A percentile compares a stretch with the other conserved stretches of the same genome.
These are phyloP conservation scores for Nitzschia putrida DNA, from an alignment of 108 stramenopile genomes.

Conservation along the genomic window DNA sequence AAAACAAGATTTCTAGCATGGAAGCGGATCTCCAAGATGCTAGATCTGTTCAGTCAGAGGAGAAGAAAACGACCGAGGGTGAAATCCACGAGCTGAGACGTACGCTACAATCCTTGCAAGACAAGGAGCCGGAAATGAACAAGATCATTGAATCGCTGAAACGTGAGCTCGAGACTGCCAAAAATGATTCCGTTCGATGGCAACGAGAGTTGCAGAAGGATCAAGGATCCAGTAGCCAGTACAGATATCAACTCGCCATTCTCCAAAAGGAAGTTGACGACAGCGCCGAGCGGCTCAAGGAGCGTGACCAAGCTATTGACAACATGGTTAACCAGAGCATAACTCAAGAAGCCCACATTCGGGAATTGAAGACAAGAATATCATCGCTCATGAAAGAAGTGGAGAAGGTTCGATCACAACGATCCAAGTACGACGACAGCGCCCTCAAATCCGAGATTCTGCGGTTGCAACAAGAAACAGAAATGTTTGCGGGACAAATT, in stretches of 20 bases:
- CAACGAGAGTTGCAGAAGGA: constrained; percentile 29
- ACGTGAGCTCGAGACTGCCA: constrained; percentile 37
- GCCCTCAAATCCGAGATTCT: constrained; percentile 43
- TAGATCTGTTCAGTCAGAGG: constrained; percentile 31
- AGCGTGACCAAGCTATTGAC: constrained; percentile 44
- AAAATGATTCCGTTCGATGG: constrained; percentile 38
- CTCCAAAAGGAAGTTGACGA: constrained; percentile 44
- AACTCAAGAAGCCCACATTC: constrained; percentile 48
- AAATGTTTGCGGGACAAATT: constrained; percentile 86
- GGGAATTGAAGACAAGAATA: constrained; percentile 31
- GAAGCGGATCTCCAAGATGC: constrained; percentile 45
- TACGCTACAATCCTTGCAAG: not conserved
- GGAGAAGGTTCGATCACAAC: constrained; percentile 1
- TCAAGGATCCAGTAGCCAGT: constrained; percentile 11
- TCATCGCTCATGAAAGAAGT: constrained; percentile 33
- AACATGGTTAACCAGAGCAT: constrained; percentile 30
- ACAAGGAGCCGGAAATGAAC: constrained; percentile 34
- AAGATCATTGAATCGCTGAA: constrained; percentile 28
- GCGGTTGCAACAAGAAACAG: constrained; percentile 72
- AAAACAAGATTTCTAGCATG: constrained; percentile 48
- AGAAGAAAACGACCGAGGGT: constrained; percentile 2
- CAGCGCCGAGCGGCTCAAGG: constrained; percentile 15
- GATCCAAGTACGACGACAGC: not conserved
- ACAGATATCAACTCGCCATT: constrained; percentile 31
- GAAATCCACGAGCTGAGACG: constrained; percentile 27